Conservation (phyloP, 495 filamentous ascomycete genomes). For the Aspergillus ellipticus region DNA sequence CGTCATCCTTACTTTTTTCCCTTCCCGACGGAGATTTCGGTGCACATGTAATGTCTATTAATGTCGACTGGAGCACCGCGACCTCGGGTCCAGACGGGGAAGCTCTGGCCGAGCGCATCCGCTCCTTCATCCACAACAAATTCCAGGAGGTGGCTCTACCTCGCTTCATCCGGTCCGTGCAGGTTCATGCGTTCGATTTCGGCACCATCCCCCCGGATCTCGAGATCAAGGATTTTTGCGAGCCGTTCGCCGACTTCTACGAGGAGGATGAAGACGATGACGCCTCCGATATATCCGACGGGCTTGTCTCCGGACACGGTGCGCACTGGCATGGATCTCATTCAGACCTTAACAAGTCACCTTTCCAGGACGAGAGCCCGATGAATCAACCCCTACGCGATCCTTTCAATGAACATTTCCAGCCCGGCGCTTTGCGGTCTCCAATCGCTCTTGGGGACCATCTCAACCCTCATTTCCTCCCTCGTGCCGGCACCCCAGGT, state of each 20-base stretch:
- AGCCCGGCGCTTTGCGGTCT: constrained; percentile 37
- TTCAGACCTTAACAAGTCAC: constrained; percentile 26
- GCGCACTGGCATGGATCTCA: constrained; percentile 23
- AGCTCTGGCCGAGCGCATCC: constrained; percentile 77
- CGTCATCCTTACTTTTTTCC: neutral
- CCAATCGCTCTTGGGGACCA: constrained; percentile 47
- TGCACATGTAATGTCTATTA: constrained; percentile 81
- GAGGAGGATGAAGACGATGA: constrained; percentile 67
- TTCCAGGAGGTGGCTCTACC: constrained; percentile 90
- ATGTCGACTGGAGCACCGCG: constrained; percentile 90
- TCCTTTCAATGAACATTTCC: constrained; percentile 26
- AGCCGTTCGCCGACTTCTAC: constrained; percentile 94
- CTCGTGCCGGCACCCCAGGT: constrained; percentile 65
- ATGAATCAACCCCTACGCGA: constrained; percentile 24
- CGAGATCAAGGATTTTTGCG: constrained; percentile 93
- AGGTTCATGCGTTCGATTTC: constrained; percentile 92
- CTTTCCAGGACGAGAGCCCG: constrained; percentile 34
- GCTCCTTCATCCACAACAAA: constrained; percentile 89
- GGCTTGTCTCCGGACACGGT: constrained; percentile 25
- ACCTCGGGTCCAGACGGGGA: constrained; percentile 85
- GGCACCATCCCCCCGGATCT: constrained; percentile 77
- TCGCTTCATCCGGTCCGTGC: constrained; percentile 93
- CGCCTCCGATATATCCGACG: constrained; percentile 41
- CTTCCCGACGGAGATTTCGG: neutral
- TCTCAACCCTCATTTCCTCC: constrained; percentile 59